Evolutionary conservation across 768 basidiomycete genomes (phyloP), one percentile per base, ranked within the genome.

Genomic region (Omphalotus guepiniiformis): DNA sequence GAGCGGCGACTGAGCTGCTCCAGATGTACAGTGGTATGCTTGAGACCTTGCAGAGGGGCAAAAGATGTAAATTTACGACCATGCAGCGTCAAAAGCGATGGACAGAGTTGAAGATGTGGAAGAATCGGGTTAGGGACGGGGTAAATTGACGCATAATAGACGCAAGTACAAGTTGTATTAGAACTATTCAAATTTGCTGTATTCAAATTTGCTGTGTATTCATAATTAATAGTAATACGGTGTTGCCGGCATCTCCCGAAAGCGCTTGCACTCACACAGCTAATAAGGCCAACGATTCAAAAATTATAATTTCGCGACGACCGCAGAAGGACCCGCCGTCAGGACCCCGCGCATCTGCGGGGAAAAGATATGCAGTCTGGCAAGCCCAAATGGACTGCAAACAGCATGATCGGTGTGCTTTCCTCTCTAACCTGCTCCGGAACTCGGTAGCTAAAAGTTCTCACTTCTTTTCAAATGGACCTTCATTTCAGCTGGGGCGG

Each of bases 321-420:
- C 48, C 51, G 52, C 56, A 51, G 53, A 53, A 53, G 48, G 39
- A 47, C 39, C 49, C 23, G 47, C 56, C 53, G 49, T 52, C 62
- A 59, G 56, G 56, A 64, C 68, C 71, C 72, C 72, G 77, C 79
- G 76, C 75, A 72, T 65, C 64, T 61, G 76, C 76, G 79, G 78
- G 78, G 79, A 67, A 72, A 75, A 78, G 76, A 68, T 70, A 88
- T 88, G 85, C 71, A 74, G 67, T 69, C 72, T 68, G 67, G 69
- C 62, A 66, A 71, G 65, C 63, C 65, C 52, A 78, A 76, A 80
- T 84, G 82, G 80, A 80, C 82, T 57, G 75, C 80, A 58, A 76
- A 85, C 73, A 88, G 85, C 70, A 85, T 90, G 80, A 82, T 90
- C 66, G 86, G 87, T 89, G 59, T 61, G 80, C 53, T 27, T 34